Evolutionary conservation across 1,284 basidiomycete species (phyloP).

Genomic region (Porogramme epimiltina): DNA sequence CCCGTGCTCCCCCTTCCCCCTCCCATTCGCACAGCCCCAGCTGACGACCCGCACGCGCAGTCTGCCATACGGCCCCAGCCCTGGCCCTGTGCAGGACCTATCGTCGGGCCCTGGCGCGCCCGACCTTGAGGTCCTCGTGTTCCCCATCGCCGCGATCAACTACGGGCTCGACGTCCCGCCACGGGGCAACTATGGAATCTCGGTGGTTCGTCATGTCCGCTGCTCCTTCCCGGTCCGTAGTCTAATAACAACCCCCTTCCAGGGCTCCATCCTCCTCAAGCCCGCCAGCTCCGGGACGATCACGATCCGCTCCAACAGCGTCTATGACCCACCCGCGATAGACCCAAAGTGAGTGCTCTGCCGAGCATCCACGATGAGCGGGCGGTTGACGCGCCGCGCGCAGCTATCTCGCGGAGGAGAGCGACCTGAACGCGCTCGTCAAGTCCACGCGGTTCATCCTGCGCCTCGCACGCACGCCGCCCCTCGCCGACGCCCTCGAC

Average conservation of each 20-base stretch:
- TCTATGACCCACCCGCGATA: constrained; percentile 41
- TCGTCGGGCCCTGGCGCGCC: constrained; percentile 34
- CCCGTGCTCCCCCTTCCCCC: too few species aligned
- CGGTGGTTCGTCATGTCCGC: constrained; percentile 29
- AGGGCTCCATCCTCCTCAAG: constrained; percentile 22
- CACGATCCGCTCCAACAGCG: constrained; percentile 34
- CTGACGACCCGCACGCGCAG: too few species aligned
- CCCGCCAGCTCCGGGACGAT: constrained; percentile 37
- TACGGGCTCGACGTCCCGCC: constrained; percentile 22
- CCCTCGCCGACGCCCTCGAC: constrained; percentile 32
- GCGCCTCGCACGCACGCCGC: constrained; percentile 26
- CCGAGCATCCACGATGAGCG: too few species aligned
- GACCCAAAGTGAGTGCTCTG: constrained; percentile 41
- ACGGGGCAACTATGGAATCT: constrained; percentile 27
- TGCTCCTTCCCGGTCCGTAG: too few species aligned
- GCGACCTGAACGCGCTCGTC: constrained; percentile 32
- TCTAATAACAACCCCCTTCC: too few species aligned
- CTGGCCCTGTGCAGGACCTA: constrained; percentile 18
- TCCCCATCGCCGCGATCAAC: constrained; percentile 30
- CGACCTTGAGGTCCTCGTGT: constrained; percentile 40
- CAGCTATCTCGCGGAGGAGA: constrained; percentile 27
- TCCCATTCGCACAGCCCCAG: too few species aligned
- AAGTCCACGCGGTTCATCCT: constrained; percentile 28
- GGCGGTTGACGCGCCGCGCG: not conserved
- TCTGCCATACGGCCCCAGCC: constrained; percentile 18